Percentiles rank a stretch among this genome's conserved stretches.
These are phyloP conservation scores for Cymbopogon citratus DNA, from an alignment of 176 grass and related monocot species.

Conservation along the genomic window DNA sequence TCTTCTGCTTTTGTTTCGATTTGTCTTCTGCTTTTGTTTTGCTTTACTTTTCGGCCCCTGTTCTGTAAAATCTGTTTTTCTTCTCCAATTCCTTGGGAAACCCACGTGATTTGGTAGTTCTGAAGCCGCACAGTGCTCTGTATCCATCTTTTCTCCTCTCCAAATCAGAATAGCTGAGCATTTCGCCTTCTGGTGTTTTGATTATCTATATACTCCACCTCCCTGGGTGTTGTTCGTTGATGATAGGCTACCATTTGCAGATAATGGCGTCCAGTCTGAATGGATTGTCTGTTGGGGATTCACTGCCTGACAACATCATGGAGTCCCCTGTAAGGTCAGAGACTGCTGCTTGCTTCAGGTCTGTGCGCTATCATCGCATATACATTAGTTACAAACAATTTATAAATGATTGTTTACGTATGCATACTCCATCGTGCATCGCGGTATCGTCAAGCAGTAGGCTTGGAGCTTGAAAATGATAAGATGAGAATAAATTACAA, in stretches of 20 bases:
- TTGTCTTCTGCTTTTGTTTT: not conserved
- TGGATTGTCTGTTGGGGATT: constrained; percentile 80
- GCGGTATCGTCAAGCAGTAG: not conserved
- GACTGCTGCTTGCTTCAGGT: constrained; percentile 50
- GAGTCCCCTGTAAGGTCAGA: constrained; percentile 86
- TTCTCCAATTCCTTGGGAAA: not conserved
- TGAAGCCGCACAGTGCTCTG: not conserved
- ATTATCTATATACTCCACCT: too few species aligned
- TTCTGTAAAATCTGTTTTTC: not conserved
- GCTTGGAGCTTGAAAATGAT: not conserved
- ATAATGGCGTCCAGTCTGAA: constrained; percentile 57
- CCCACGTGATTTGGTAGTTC: not conserved
- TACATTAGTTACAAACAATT: not conserved
- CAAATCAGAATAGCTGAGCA: not conserved
- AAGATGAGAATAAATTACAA: not conserved
- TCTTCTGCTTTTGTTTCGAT: not conserved
- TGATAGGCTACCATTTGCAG: constrained; percentile 4
- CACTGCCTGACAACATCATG: constrained; percentile 74
- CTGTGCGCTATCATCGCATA: not conserved
- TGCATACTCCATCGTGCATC: not conserved
- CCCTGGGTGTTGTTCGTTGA: too few species aligned
- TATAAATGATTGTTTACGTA: not conserved
- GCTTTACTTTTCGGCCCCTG: not conserved
- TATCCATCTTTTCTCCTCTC: not conserved
- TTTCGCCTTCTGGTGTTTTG: not conserved